Evolutionary conservation across 208 protist species (phyloP), one percentile per base, ranked within the genome.

Genomic region (Acanthamoeba lenticulata): DNA sequence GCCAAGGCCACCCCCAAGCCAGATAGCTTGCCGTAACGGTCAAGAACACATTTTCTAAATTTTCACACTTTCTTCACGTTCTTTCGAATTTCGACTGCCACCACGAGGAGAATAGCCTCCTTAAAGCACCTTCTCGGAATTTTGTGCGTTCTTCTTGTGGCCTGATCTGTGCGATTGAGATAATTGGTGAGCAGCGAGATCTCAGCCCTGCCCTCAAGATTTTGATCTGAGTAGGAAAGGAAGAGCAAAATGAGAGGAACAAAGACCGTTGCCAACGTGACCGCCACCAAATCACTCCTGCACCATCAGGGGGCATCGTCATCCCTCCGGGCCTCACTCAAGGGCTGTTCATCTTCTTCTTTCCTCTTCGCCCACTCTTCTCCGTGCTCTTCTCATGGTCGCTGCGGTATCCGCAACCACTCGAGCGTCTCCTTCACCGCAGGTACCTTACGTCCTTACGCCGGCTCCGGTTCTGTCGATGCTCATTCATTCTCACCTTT

Each of bases 391-490:
- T 34, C 19, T 49, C 72, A 49, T 21, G 27, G 6, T 9, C 42
- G 32, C 72, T 83, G 72, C 72, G 72, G 72, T 49, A 83, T 83
- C 72, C 72, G 72, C 42, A 44, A 83, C 34, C 72, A 83, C 40
- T 21, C 72, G 5, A 52, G n/a, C 24, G 72, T 83, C 27, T 49
- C 72, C 24, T 83, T 38, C 34, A 72, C 32, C 29, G 40, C 72
- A 34, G 34, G 72, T 49, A 83, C 52, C 52, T 60, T 27, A 60
- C 52, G 52, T 27, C 52, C 52, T 60, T n/a, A n/a, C 6, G 15
- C 29, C 38, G 7, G 17, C 72, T 83, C 11, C 47, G 1, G 52
- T 60, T 60, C 52, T 60, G 52, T 60, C 52, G 52, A 60, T n/a
- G n/a, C n/a, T n/a, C n/a, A 24, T 60, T 57, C 6, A 60, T 19